Base-by-base conservation (phyloP, 2,329 filamentous ascomycete species). In the Sphaceloma murrayae region DNA sequence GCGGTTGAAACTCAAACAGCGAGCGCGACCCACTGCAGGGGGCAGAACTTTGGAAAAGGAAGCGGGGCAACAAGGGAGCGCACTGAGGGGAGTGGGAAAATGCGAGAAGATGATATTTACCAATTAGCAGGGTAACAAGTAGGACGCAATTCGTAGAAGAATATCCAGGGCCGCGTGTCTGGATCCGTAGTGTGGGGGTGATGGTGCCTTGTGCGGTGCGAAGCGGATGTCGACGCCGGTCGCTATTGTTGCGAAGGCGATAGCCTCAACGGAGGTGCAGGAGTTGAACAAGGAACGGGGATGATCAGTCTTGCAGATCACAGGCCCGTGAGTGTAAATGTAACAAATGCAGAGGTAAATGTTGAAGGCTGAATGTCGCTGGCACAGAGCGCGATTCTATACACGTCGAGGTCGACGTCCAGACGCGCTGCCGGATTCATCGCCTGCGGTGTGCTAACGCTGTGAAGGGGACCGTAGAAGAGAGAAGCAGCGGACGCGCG, bases 151-250 rank as follows among this genome's bases (percentile, higher is more conserved):
- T 22, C n/a, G 30, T 16, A 10, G 13, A 17, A 16, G 36, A 29
- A 26, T 29, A 40, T 16, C 30, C 6, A 22, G 11, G 6, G 36
- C 36, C 36, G 36, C 36, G 36, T 40, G 36, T 40, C 24, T n/a
- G n/a, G n/a, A n/a, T n/a, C n/a, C n/a, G n/a, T n/a, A n/a, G n/a
- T n/a, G n/a, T n/a, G n/a, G n/a, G n/a, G n/a, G n/a, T n/a, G n/a
- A n/a, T n/a, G n/a, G n/a, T n/a, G n/a, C n/a, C n/a, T n/a, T n/a
- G n/a, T n/a, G 34, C 19, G 34, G 16, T 18, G 34, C n/a, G 19
- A 34, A 14, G 14, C 34, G 34, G 34, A 27, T 39, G 34, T 39
- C 22, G 34, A 40, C 29, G 36, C 36, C 36, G 36, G 22, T 40
- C n/a, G 36, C 24, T 22, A 13, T 27, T 30, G 31, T 29, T 27